Evolutionary conservation across 106 monocot species (phyloP), one percentile per base, ranked within the genome.

Genomic region (Iris macrosiphon): DNA sequence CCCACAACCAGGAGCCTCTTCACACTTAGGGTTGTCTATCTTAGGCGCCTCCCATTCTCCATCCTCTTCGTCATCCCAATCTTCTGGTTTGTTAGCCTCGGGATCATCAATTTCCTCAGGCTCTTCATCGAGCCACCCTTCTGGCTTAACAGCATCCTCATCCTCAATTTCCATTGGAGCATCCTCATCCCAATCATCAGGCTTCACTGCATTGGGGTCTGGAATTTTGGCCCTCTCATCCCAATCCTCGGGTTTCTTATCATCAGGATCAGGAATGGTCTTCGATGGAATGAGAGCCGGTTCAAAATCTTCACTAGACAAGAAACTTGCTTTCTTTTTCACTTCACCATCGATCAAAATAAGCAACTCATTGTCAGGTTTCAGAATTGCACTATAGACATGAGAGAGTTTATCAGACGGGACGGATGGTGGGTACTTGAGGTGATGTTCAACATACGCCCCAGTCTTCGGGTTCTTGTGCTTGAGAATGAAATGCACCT

Each of bases 131-230:
- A 84, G 61, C 84, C 79, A 84, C 21, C 84, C 84, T 38, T 79
- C 84, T 29, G 84, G 84, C 33, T 84, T 84, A 11, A 84, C 78
- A 59, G 84, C 84, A 18, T 84, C 78, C 3, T 67, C 84, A 65
- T 84, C 84, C 41, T 71, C 84, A 49, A 84, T 75, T 40, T 84
- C 84, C 59, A 68, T 64, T 23, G 84, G 78, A 71, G 84, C 84
- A 79, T 84, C 71, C 62, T 84, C 84, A 57, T 84, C 79, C 84
- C 84, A 84, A 42, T 84, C 84, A 50, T 84, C 84, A 40, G 84
- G 84, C 51, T 84, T 84, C 22, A 70, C 72, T 20, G 84, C 84
- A 64, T 75, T 68, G 42, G 74, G 64, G 11, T 84, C 84, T 9
- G 71, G 67, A 37, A 84, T 84, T 31, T 84, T 84, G 17, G 62